Base-by-base conservation (phyloP, 2,329 filamentous ascomycete genomes). In the Herpotrichia juniperi region DNA sequence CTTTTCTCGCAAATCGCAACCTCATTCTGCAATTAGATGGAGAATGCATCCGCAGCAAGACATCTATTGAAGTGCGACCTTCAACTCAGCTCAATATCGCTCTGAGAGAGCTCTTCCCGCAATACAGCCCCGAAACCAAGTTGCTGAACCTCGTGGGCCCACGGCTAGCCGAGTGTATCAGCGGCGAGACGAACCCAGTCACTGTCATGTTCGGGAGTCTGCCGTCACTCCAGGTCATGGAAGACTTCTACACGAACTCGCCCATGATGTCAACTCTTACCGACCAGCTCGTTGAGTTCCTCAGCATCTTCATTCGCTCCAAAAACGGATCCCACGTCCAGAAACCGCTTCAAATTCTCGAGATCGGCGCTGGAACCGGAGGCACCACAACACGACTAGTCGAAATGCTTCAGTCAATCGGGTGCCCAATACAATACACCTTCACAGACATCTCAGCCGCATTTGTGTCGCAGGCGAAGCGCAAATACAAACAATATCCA, bases 391-490 rank as follows among this genome's bases (percentile, higher is more conserved):
- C 53, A 11, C 52, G 56, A 28, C 46, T 74, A 2, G 56, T 72
- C 1, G 54, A 63, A 1, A 31, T 57, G 1, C 51, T 76, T 1
- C 57, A 60, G 3, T 43, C 52, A 3, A 53, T 66, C 1, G 61
- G 51, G 3, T 50, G 71, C 1, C 47, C 62, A 2, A 56, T 76
- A 11, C 59, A 71, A 42, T 77, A 75, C 50, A 74, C 65, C 0
- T 73, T 75, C 47, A 74, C 67, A 1, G 74, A 77, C 40, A 59
- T 76, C 1, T 69, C 72, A 0, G 46, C 66, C 0, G 68, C 72
- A 0, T 59, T 76, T 12, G 59, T 76, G 1, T 63, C 69, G 0
- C 60, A 62, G 9, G 72, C 72, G 0, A 59, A 60, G 35, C 59
- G 61, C 16, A 62, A 57, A 25, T 72, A 72, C 53, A 66, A 61